phyloP scores from a whole-genome alignment of 352 stramenopile species.

The Blastocystis sp. region DNA sequence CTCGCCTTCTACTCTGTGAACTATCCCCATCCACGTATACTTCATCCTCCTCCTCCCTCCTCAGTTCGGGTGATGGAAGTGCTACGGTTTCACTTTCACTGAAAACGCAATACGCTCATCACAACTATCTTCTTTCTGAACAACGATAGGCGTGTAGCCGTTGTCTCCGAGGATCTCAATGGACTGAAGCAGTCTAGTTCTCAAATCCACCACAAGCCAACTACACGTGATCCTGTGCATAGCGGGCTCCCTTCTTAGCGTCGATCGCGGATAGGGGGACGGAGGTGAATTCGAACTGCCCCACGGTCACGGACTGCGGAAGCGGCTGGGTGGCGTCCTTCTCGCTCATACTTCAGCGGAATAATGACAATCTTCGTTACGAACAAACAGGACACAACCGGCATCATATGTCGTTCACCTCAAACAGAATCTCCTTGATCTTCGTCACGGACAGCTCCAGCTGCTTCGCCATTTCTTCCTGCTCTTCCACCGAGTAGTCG shows the following conservation, averaged over 20 bases:
- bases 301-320: slow-evolving; percentile 13
- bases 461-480: slow-evolving; percentile 9
- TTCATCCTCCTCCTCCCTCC: background rate
- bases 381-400: slow-evolving; percentile 2
- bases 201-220: too few relatives aligned
- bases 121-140: slow-evolving; percentile 1
- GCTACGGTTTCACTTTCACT: background rate
- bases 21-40: too few relatives aligned
- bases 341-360: slow-evolving; percentile 1
- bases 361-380: slow-evolving; percentile 14
- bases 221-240: slow-evolving; percentile 15
- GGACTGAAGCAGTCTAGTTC: slow-evolving; percentile 38
- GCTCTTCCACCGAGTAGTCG: background rate
- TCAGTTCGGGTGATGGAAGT: background rate
- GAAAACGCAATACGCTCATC: background rate
- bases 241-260: background rate
- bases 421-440: background rate
- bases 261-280: slow-evolving; percentile 18
- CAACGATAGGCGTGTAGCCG: slow-evolving; percentile 7
- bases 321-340: background rate
- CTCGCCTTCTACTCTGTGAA: background rate
- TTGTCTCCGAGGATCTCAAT: slow-evolving; percentile 55
- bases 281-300: slow-evolving; percentile 64
- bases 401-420: slow-evolving; percentile 2
- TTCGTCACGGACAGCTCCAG: background rate